Percentiles rank a stretch among this genome's conserved stretches.
Evolutionary conservation across 495 filamentous ascomycete genomes (phyloP).

Genomic region (Xylaria palmicola): DNA sequence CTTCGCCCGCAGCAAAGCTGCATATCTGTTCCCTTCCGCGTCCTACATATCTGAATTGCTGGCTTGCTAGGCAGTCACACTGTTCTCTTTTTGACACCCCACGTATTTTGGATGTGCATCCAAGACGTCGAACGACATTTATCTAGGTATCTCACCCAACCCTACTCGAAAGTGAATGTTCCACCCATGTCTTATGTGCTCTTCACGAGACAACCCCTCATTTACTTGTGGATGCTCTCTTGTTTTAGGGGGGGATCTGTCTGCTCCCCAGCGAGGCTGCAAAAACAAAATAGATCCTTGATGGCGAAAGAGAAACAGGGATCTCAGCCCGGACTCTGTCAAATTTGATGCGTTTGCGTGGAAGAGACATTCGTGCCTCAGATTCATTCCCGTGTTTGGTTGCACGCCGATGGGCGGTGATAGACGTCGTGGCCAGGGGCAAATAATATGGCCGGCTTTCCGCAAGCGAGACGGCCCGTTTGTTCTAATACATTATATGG

Average conservation of each 20-base stretch:
- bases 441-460: conserved; percentile 1
- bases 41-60: conserved; percentile 11
- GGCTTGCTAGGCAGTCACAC: conserved; percentile 8
- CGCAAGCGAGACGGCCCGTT: background rate
- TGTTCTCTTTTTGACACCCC: background rate
- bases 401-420: too few relatives aligned
- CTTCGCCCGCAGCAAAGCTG: conserved; percentile 10
- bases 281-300: background rate
- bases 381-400: too few relatives aligned
- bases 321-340: background rate
- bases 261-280: background rate
- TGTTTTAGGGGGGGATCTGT: background rate
- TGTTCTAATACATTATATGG: background rate
- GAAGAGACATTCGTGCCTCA: background rate
- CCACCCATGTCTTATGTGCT: conserved; percentile 14
- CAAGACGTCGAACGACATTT: background rate
- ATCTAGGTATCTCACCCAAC: conserved; percentile 5
- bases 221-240: background rate
- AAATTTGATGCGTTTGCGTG: background rate
- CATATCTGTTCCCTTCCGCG: conserved; percentile 10
- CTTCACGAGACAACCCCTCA: conserved; percentile 17
- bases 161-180: conserved; percentile 2
- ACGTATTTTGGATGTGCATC: background rate
- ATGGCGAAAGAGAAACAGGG: background rate
- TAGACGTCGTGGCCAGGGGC: background rate